phyloP scores from a whole-genome alignment of 2,329 filamentous ascomycete genomes.

The Colletotrichum noveboracense region DNA sequence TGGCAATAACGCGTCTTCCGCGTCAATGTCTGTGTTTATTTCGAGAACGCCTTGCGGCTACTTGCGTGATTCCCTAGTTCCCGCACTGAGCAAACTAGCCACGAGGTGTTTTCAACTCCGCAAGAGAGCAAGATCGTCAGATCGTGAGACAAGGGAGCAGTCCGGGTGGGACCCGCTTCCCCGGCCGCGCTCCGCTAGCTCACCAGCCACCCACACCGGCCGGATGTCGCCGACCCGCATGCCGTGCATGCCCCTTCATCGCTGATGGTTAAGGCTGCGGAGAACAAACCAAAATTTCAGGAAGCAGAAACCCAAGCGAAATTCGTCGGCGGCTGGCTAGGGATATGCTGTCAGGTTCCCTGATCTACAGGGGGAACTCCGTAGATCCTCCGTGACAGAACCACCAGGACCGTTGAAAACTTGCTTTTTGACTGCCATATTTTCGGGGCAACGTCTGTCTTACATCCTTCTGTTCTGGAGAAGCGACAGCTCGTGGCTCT shows the following conservation, averaged over 20 bases:
- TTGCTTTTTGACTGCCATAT: not conserved
- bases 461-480: not conserved
- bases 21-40: not conserved
- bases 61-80: not conserved
- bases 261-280: too few species aligned
- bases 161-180: not conserved
- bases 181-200: not conserved
- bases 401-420: not conserved
- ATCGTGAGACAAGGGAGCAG: slow-evolving; percentile 4
- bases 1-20: not conserved
- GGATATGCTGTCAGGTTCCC: not conserved
- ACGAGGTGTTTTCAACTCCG: not conserved
- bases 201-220: not conserved
- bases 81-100: not conserved
- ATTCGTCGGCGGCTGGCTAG: not conserved
- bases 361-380: not conserved
- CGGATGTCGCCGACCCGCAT: not conserved
- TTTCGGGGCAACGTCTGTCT: not conserved
- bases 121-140: not conserved
- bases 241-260: not conserved
- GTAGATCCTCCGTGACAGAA: not conserved
- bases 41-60: not conserved
- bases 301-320: not conserved
- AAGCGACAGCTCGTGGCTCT: not conserved
- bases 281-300: not conserved